phyloP scores from a whole-genome alignment of 352 stramenopile species.

The Lagenidium giganteum region DNA sequence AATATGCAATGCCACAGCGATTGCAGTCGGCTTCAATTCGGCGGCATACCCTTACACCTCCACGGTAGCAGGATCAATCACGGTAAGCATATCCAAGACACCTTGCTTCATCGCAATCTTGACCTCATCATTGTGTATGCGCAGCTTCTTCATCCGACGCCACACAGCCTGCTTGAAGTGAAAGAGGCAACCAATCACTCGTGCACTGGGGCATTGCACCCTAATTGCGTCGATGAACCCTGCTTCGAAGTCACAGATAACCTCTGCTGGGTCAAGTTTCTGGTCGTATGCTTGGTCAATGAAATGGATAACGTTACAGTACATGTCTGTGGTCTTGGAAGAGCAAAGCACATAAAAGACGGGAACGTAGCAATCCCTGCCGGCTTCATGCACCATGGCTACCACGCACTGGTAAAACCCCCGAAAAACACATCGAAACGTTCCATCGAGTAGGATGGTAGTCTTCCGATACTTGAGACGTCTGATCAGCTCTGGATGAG shows the following conservation, averaged over 20 bases:
- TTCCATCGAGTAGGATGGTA: conserved; percentile 19
- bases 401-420: conserved; percentile 16
- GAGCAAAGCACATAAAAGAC: conserved; percentile 15
- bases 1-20: background rate
- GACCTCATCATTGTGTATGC: background rate
- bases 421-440: conserved; percentile 15
- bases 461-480: conserved; percentile 11
- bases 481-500: conserved; percentile 13
- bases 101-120: conserved; percentile 5
- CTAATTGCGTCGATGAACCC: conserved; percentile 9
- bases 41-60: background rate
- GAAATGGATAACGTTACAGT: conserved; percentile 14
- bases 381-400: conserved; percentile 18
- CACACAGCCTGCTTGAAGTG: conserved; percentile 16
- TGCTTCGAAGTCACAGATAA: conserved; percentile 12
- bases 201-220: conserved; percentile 7
- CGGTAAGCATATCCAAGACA: conserved; percentile 9
- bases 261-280: conserved; percentile 1
- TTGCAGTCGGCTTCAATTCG: background rate
- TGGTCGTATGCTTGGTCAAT: background rate
- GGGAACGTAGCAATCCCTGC: conserved; percentile 6
- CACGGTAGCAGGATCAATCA: conserved; percentile 1
- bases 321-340: conserved; percentile 5
- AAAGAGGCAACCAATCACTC: conserved; percentile 13
- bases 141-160: conserved; percentile 4